These are phyloP conservation scores for Kingdonia uniflora DNA, from an alignment of 164 flowering plant genomes.

Conservation along the genomic window DNA sequence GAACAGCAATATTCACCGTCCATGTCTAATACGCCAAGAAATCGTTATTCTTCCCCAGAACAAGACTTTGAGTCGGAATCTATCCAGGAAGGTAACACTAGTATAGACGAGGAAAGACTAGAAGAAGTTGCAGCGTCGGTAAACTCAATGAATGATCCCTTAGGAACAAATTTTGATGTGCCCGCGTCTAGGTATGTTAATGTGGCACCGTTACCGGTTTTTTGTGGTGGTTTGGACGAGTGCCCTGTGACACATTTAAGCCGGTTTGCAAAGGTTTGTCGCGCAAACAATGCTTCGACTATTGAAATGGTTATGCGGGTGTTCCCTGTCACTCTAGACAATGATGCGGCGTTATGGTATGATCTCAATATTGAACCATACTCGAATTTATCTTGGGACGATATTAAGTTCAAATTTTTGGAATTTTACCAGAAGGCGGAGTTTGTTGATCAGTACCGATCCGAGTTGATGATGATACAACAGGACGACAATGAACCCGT, in stretches of 20 bases:
- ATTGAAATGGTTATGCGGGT: constrained; percentile 20
- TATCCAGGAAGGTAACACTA: neutral
- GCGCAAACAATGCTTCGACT: constrained; percentile 27
- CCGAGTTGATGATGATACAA: constrained; percentile 19
- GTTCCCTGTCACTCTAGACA: constrained; percentile 35
- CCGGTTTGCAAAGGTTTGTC: constrained; percentile 30
- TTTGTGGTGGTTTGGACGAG: constrained; percentile 20
- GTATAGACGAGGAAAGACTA: no score
- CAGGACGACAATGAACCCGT: constrained; percentile 25
- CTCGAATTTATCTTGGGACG: constrained; percentile 26
- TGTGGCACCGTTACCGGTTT: constrained; percentile 35
- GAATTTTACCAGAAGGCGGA: constrained; percentile 11
- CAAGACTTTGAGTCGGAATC: neutral
- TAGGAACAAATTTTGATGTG: neutral
- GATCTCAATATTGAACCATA: constrained; percentile 36
- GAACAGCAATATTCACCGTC: neutral
- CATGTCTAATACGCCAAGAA: neutral
- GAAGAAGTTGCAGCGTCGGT: neutral
- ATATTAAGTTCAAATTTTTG: constrained; percentile 22
- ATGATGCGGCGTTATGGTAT: constrained; percentile 37
- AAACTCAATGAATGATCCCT: neutral
- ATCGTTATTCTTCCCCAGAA: neutral
- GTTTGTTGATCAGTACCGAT: constrained; percentile 15
- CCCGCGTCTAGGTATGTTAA: constrained; percentile 13
- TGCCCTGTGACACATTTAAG: constrained; percentile 28